Evolutionary conservation across 768 basidiomycete species (phyloP), one percentile per base, ranked within the genome.

Genomic region (Chalciporus sphaerocephalus): DNA sequence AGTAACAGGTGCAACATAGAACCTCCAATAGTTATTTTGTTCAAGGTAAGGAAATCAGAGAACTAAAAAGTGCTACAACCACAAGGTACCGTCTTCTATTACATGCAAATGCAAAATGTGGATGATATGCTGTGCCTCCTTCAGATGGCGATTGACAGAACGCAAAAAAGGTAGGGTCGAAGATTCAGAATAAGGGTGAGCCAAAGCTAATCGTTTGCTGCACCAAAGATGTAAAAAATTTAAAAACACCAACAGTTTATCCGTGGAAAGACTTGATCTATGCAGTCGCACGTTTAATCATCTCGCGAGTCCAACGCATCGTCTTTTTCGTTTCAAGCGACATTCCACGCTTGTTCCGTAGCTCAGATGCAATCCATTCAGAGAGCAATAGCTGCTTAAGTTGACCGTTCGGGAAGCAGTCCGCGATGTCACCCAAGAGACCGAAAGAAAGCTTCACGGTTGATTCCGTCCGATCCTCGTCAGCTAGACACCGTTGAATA

Each of bases 261-360:
- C 28, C 52, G 65, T 47, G 59, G 40, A 52, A 51, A 55, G 47
- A 48, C 39, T 23, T 15, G 38, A 56, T 78, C 70, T 82, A 87
- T 73, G 79, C 78, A 27, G 87, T 89, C 33, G 88, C 88, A 20
- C 73, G 73, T 69, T 86, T 91, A 56, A 89, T 78, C 82, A 85
- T 84, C 88, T 96, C 92, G 42, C 88, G 80, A 16, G 93, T 92
- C 92, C 93, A 96, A 51, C 89, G 86, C 70, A 92, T 73, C 3
- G 88, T 91, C 75, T 83, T 87, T 79, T 86, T 92, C 28, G 85
- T 86, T 54, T 93, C 90, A 33, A 73, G 66, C 6, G 80, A 76
- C 72, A 85, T 81, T 18, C 89, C 82, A 35, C 76, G 76, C 67
- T 85, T 90, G 39, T 78, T 74, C 51, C 88, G 79, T 55, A 94